Evolutionary conservation across 768 basidiomycete genomes (phyloP), one percentile per base, ranked within the genome.

Genomic region (Xerocomus spinulosus): DNA sequence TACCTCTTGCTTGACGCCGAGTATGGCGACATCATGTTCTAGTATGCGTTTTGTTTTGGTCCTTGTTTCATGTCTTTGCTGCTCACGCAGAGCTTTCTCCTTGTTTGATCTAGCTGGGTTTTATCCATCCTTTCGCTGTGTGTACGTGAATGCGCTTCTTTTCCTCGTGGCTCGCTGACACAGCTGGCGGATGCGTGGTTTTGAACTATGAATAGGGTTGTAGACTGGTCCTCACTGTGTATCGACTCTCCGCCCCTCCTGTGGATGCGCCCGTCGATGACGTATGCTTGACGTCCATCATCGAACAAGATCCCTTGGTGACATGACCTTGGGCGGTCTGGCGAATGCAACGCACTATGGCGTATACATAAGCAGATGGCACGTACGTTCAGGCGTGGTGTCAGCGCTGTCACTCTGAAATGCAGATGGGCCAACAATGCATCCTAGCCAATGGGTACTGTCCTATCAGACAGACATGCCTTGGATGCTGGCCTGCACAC

Each of bases 1-100:
- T 48, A 48, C 23, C 26, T 53, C 15, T 43, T 43, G 18, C 41
- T 53, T 14, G 52, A 53, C 15, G 18, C 36, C 2, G 36, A 39
- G 32, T 43, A 46, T 13, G 26, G 49, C 14, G 49, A 43, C 26
- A 33, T 53, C 44, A 43, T 50, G 34, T 52, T 52, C 46, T 48
- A 52, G 53, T 54, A 42, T 28, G 50, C 24, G 15, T 23, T 8
- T 30, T n/a, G 10, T 20, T 30, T 21, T 33, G 10, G 18, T 32
- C 41, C n/a, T 4, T 28, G n/a, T 23, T 38, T 40, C 30, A 9
- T 14, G 47, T 14, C 10, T 13, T 14, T 8, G 14, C 13, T 18
- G 15, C 28, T 4, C 23, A 14, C 20, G 40, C 12, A 18, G 6
- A 34, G 34, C 14, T 29, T 5, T 26, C 6, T 42, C 15, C n/a